Evolutionary conservation across 2,329 filamentous ascomycete species (phyloP).

Genomic region (Penicillium digitatum): DNA sequence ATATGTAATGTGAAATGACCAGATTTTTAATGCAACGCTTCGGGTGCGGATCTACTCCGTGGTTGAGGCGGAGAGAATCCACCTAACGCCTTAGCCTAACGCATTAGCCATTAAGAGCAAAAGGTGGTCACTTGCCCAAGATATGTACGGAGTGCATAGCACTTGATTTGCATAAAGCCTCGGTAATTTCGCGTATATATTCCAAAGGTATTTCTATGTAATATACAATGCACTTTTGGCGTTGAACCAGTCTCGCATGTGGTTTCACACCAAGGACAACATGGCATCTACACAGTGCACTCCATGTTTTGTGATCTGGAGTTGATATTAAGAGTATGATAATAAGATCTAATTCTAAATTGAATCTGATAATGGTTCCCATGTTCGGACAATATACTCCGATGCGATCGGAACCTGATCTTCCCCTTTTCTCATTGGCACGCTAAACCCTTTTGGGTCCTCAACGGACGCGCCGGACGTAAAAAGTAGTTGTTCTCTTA

Average conservation of each 20-base stretch:
- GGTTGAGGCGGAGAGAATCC: background rate
- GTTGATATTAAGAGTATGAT: background rate
- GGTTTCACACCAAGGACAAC: background rate
- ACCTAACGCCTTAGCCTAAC: background rate
- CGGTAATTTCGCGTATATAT: background rate
- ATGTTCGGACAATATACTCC: background rate
- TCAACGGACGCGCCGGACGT: constrained; percentile 28
- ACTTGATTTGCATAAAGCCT: background rate
- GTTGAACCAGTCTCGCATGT: constrained; percentile 1
- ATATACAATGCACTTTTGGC: background rate
- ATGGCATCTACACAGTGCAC: background rate
- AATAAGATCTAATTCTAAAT: background rate
- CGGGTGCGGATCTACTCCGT: background rate
- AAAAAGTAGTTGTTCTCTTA: constrained; percentile 22
- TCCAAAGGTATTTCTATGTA: background rate
- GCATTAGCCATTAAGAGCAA: background rate
- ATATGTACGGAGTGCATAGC: background rate
- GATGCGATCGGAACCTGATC: constrained; percentile 14
- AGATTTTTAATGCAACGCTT: background rate
- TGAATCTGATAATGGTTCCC: background rate
- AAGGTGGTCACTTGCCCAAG: background rate
- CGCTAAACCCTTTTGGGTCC: constrained; percentile 27
- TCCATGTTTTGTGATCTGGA: background rate
- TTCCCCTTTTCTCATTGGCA: constrained; percentile 29
- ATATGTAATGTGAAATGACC: background rate